phyloP scores from a whole-genome alignment of 2,329 filamentous ascomycete genomes.

The Pseudonectria foliicola region DNA sequence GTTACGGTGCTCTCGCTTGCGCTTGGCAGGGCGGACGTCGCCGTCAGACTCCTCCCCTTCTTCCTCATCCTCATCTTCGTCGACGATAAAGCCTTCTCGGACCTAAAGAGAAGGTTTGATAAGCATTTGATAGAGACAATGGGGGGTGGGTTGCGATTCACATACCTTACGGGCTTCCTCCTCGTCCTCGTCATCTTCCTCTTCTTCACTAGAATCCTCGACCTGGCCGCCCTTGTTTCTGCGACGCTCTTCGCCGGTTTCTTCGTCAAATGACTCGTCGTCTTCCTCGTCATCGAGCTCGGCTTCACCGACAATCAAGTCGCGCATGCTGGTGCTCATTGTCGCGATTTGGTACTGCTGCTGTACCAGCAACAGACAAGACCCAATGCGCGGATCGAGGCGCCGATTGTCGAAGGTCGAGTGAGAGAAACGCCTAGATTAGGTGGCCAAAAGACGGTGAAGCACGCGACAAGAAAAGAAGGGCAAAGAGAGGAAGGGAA shows the following conservation, averaged over 20 bases:
- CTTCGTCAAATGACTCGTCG: slow-evolving; percentile 75
- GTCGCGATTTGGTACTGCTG: slow-evolving; percentile 26
- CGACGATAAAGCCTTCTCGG: slow-evolving; percentile 91
- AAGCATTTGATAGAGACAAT: not conserved
- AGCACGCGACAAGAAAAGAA: too few relatives aligned
- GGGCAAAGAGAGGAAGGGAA: too few relatives aligned
- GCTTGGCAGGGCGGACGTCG: slow-evolving; percentile 53
- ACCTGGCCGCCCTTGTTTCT: slow-evolving; percentile 36
- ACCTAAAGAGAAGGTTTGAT: slow-evolving; percentile 46
- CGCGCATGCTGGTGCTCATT: slow-evolving; percentile 60
- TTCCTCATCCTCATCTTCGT: slow-evolving; percentile 79
- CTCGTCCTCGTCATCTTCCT: slow-evolving; percentile 86
- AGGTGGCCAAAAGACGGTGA: too few relatives aligned
- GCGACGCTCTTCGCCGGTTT: slow-evolving; percentile 52
- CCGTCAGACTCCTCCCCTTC: slow-evolving; percentile 54
- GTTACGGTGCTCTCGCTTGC: slow-evolving; percentile 69
- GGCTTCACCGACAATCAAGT: slow-evolving; percentile 78
- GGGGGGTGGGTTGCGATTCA: slow-evolving; percentile 3
- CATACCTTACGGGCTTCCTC: slow-evolving; percentile 71
- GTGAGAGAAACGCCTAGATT: too few relatives aligned
- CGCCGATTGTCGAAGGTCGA: too few relatives aligned
- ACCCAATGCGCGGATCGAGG: slow-evolving; percentile 2
- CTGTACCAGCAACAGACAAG: slow-evolving; percentile 18
- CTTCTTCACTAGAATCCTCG: slow-evolving; percentile 86
- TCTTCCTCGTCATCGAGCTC: slow-evolving; percentile 81